Evolutionary conservation across 805 yeast genomes (phyloP).

Genomic region (Cyberlindnera misumaiensis): DNA sequence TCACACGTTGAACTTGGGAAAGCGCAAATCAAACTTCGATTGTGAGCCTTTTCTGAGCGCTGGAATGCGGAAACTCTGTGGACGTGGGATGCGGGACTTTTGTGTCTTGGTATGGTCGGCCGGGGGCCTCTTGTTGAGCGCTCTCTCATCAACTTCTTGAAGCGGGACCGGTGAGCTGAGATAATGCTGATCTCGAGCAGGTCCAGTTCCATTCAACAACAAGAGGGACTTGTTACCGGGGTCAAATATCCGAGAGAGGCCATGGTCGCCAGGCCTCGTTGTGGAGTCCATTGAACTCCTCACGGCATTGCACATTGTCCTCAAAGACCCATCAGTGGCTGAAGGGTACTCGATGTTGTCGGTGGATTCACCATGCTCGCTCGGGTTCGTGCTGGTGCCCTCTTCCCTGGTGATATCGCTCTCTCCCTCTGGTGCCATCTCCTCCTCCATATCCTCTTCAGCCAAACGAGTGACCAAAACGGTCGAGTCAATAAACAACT

Average conservation of each 20-base stretch:
- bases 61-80: conserved; percentile 7
- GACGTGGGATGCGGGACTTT: conserved; percentile 9
- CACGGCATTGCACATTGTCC: too few relatives aligned
- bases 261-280: background rate
- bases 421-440: background rate
- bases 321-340: too few relatives aligned
- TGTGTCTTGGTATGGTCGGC: background rate
- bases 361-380: background rate
- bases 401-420: background rate
- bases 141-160: background rate
- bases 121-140: background rate
- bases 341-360: too few relatives aligned
- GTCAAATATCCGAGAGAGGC: conserved; percentile 10
- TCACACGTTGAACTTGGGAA: conserved; percentile 8
- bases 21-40: conserved; percentile 12
- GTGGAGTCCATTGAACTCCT: too few relatives aligned
- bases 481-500: background rate
- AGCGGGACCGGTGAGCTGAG: background rate
- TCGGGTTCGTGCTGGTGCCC: background rate
- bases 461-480: background rate
- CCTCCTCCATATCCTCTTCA: background rate
- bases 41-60: conserved; percentile 1
- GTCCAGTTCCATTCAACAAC: background rate
- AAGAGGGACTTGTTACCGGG: conserved; percentile 9
- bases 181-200: background rate